These are phyloP conservation scores for Venturia pyrina DNA, from an alignment of 2,329 filamentous ascomycete species.

Conservation along the genomic window DNA sequence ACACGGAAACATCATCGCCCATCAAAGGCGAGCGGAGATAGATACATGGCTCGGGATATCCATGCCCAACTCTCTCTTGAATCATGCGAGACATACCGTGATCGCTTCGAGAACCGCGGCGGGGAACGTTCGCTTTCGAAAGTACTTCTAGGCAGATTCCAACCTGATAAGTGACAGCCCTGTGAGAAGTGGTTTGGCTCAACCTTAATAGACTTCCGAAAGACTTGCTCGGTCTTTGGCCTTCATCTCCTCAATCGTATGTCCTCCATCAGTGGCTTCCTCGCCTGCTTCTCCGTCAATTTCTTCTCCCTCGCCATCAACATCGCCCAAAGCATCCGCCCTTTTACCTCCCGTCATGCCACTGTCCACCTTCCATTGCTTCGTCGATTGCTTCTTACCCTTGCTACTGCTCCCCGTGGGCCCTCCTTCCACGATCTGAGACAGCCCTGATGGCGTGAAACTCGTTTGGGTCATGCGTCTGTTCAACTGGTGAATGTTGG, in stretches of 20 bases:
- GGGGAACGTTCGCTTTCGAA: background rate
- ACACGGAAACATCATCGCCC: background rate
- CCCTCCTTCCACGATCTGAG: background rate
- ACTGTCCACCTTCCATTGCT: conserved; percentile 35
- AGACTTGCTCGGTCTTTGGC: conserved; percentile 10
- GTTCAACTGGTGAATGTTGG: conserved; percentile 9
- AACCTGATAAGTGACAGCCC: background rate
- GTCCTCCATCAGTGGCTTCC: conserved; percentile 1
- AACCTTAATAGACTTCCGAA: conserved; percentile 9
- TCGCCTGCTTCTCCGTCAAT: background rate
- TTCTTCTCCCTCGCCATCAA: conserved; percentile 15
- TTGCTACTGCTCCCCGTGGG: conserved; percentile 19
- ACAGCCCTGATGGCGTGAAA: background rate
- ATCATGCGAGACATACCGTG: background rate
- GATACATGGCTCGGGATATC: background rate
- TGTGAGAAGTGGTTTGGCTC: background rate
- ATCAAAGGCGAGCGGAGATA: background rate
- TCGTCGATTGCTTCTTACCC: conserved; percentile 25
- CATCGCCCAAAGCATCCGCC: conserved; percentile 38
- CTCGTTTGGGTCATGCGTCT: background rate
- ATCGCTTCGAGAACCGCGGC: background rate
- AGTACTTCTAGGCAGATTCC: background rate
- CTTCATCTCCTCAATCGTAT: conserved; percentile 38
- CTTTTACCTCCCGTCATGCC: conserved; percentile 36
- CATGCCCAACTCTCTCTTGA: background rate